phyloP scores from a whole-genome alignment of 371 early-diverging fungal genomes.

The Rhizopus delemar region DNA sequence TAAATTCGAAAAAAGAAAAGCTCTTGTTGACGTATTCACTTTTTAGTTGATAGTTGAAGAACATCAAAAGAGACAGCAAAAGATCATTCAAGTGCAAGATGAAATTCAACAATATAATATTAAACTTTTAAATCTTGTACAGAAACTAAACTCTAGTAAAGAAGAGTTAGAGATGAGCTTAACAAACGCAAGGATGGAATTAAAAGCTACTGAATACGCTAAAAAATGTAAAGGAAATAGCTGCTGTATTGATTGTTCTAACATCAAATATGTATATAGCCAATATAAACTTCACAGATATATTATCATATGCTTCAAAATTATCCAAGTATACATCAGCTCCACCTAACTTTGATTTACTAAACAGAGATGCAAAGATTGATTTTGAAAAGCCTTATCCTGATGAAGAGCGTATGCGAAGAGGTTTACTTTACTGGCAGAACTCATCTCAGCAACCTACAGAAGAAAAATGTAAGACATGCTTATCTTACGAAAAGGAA shows the following conservation, averaged over 20 bases:
- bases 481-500: neutral
- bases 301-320: conserved; percentile 53
- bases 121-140: conserved; percentile 35
- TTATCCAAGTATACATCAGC: conserved; percentile 53
- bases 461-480: conserved; percentile 40
- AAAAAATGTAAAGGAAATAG: conserved; percentile 30
- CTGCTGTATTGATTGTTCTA: too few species aligned
- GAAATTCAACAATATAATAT: conserved; percentile 46
- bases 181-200: conserved; percentile 36
- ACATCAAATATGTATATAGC: conserved; percentile 21
- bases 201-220: conserved; percentile 38
- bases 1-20: conserved; percentile 13
- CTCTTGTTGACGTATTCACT: neutral
- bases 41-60: conserved; percentile 36
- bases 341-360: conserved; percentile 48
- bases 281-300: conserved; percentile 49
- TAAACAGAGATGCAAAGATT: conserved; percentile 39
- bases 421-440: conserved; percentile 51
- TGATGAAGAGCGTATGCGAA: conserved; percentile 54
- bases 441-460: conserved; percentile 29
- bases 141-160: conserved; percentile 32
- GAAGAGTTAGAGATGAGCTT: conserved; percentile 36
- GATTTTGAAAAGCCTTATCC: conserved; percentile 58
- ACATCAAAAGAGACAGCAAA: conserved; percentile 47
- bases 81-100: conserved; percentile 47